These are phyloP conservation scores for Chaetomiaceae sp. DNA, from an alignment of 2,329 filamentous ascomycete genomes.

Conservation along the genomic window DNA sequence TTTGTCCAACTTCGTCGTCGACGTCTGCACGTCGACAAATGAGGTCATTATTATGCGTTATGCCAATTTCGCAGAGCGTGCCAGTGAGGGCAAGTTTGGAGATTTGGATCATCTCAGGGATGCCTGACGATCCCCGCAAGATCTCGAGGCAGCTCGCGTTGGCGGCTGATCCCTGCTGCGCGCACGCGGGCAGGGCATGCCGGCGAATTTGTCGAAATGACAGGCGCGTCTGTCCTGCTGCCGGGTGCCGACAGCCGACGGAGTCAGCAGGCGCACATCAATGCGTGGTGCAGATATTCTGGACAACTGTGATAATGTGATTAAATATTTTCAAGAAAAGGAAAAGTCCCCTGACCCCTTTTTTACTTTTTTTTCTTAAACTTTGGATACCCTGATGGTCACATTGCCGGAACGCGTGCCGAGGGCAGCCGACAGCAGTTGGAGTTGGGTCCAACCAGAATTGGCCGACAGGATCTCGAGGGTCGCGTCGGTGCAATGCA, in stretches of 20 bases:
- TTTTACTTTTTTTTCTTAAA: too few species aligned
- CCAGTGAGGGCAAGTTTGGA: not conserved
- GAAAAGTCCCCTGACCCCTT: too few species aligned
- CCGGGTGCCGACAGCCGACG: not conserved
- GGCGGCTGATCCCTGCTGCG: constrained; percentile 2
- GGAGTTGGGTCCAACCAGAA: not conserved
- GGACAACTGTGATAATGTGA: too few species aligned
- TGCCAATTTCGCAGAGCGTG: not conserved
- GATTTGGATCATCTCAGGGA: constrained; percentile 22
- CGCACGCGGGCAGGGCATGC: not conserved
- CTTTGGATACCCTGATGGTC: not conserved
- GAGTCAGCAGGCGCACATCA: too few species aligned
- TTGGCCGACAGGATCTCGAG: constrained; percentile 2
- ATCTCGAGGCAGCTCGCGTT: not conserved
- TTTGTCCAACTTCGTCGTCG: too few species aligned
- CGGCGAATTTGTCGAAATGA: not conserved
- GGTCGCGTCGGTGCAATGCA: constrained; percentile 4
- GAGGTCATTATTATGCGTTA: constrained; percentile 2
- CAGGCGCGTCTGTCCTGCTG: not conserved
- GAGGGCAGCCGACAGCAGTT: not conserved
- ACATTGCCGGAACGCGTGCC: constrained; percentile 11
- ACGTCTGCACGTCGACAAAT: too few species aligned
- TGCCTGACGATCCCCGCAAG: not conserved
- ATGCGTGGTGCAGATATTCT: too few species aligned
- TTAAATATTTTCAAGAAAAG: too few species aligned